Conservation (phyloP, 495 filamentous ascomycete species). For the Letharia columbiana region DNA sequence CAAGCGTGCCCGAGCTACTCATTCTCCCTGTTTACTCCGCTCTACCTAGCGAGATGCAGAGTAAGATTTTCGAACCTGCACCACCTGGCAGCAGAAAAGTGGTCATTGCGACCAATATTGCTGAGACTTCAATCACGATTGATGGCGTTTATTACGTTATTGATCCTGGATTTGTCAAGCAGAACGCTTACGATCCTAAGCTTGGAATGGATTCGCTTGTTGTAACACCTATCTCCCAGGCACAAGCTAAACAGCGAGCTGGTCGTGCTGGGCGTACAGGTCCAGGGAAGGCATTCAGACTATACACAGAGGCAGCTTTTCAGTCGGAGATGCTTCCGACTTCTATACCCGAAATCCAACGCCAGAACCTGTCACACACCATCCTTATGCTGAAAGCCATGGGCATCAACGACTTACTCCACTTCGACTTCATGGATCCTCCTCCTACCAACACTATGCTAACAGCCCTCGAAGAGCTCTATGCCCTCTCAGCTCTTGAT, state of each 20-base stretch:
- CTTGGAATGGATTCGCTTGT: constrained; percentile 95
- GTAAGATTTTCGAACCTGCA: constrained; percentile 86
- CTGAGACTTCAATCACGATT: constrained; percentile 95
- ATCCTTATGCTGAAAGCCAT: constrained; percentile 99
- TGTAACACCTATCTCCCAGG: constrained; percentile 91
- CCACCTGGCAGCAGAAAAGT: constrained; percentile 85
- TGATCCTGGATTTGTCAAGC: constrained; percentile 95
- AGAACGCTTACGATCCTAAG: constrained; percentile 94
- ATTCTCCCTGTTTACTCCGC: constrained; percentile 93
- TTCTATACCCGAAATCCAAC: constrained; percentile 91
- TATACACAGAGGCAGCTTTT: constrained; percentile 94
- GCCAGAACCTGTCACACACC: constrained; percentile 86
- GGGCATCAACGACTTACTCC: constrained; percentile 95
- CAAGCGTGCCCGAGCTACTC: constrained; percentile 81
- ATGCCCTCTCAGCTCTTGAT: constrained; percentile 83
- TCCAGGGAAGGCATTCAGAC: constrained; percentile 89
- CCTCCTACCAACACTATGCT: constrained; percentile 97
- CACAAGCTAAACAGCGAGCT: constrained; percentile 89
- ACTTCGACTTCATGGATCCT: constrained; percentile 99
- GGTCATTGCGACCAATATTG: constrained; percentile 97
- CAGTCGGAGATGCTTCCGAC: constrained; percentile 97
- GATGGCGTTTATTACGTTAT: constrained; percentile 97
- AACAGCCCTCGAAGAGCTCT: constrained; percentile 89
- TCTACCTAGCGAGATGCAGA: constrained; percentile 88
- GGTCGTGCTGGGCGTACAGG: constrained; percentile 91